Evolutionary conservation across 1,139 yeast genomes (phyloP).

Genomic region (Yamadazyma aaseri): DNA sequence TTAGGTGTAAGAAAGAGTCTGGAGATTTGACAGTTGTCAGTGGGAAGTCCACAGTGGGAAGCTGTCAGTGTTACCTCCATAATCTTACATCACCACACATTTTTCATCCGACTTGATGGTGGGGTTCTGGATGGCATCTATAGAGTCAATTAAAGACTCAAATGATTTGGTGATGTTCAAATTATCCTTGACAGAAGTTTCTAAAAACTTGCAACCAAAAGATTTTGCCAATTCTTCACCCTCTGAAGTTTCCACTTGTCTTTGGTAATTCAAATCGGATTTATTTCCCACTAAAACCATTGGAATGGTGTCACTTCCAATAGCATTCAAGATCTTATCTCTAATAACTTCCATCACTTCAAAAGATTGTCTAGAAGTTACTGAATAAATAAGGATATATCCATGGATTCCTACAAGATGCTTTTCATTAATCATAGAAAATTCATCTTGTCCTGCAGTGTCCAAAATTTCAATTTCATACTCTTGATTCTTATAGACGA

Average conservation of each 20-base stretch:
- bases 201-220: constrained; percentile 68
- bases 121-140: constrained; percentile 62
- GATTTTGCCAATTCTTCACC: constrained; percentile 63
- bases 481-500: constrained; percentile 70
- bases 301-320: constrained; percentile 74
- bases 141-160: constrained; percentile 64
- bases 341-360: constrained; percentile 76
- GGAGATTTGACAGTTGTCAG: too few species aligned
- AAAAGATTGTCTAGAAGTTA: constrained; percentile 75
- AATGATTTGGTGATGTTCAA: constrained; percentile 66
- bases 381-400: constrained; percentile 77
- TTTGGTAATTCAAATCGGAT: constrained; percentile 62
- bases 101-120: constrained; percentile 34
- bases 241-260: constrained; percentile 65
- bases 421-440: constrained; percentile 78
- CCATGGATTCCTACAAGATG: constrained; percentile 86
- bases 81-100: constrained; percentile 27
- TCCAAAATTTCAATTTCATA: constrained; percentile 85
- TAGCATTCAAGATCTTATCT: constrained; percentile 77
- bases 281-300: constrained; percentile 85
- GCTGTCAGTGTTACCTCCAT: too few species aligned
- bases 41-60: too few species aligned
- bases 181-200: constrained; percentile 79
- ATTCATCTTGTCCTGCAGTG: constrained; percentile 96
- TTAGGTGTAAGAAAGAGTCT: too few species aligned